Evolutionary conservation across 495 filamentous ascomycete genomes (phyloP), one percentile per base, ranked within the genome.

Genomic region (Aspergillus haitiensis): DNA sequence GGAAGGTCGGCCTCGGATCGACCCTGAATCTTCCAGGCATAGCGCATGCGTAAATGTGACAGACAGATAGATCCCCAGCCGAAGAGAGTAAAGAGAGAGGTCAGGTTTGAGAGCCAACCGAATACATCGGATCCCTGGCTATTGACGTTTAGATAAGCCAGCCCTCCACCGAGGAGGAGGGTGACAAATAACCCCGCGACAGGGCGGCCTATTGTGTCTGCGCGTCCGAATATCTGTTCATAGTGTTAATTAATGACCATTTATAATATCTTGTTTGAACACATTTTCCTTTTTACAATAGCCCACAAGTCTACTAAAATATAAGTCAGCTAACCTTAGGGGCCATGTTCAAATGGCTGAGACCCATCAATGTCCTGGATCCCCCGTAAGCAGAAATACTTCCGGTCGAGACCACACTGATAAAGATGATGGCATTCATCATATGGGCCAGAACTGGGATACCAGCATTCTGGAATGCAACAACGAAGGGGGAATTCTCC

Each of bases 1-100:
- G 89, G 87, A 31, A 93, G 79, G 68, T 92, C 87, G 21, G 87
- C 81, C 0, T 86, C 60, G n/a, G 68, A 66, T 42, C 81, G 81
- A 21, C 84, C 88, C 18, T 89, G 84, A 46, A 73, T 63, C 12
- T 72, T 76, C 88, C 88, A 92, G 13, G 84, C 86, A 31, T 60
- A 63, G 31, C 87, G 84, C 76, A 88, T 88, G 6, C 78, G 78
- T 54, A 84, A 74, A 55, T 85, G 82, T 1, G 82, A 74, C 18
- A 84, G 61, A 62, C 77, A 83, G 61, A 86, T 85, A 35, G 70
- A 76, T 11, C 76, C 81, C 79, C 81, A 85, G 5, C 78, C 80
- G 64, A 85, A 84, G 35, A 87, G 76, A 7, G 81, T 77, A 12
- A 79, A 72, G 6, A 86, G 75, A 54, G 81, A 82, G 21, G 78